phyloP scores from a whole-genome alignment of 1,284 basidiomycete species.

The Gymnopus androsaceus region DNA sequence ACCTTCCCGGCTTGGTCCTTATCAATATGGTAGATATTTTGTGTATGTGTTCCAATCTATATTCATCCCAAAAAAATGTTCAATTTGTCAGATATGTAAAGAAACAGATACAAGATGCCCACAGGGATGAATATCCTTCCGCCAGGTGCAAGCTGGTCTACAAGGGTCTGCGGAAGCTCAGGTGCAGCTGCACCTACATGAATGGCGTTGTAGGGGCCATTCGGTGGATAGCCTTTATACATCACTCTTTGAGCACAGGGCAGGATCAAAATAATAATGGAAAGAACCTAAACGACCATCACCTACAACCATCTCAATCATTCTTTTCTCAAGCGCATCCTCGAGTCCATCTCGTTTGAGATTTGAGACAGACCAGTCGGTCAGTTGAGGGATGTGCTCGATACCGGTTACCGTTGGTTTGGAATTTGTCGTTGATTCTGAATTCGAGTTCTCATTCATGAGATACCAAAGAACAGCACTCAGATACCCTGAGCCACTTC shows the following conservation, averaged over 20 bases:
- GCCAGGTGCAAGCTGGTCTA: conserved; percentile 82
- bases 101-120: background rate
- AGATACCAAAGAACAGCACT: conserved; percentile 78
- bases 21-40: conserved; percentile 78
- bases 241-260: background rate
- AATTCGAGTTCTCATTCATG: conserved; percentile 35
- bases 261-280: background rate
- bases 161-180: conserved; percentile 66
- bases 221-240: conserved; percentile 7
- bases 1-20: conserved; percentile 78
- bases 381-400: conserved; percentile 85
- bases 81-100: background rate
- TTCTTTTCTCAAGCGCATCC: conserved; percentile 48
- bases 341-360: conserved; percentile 70
- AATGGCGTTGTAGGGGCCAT: conserved; percentile 85
- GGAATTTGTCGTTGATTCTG: conserved; percentile 20
- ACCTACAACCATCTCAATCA: conserved; percentile 68
- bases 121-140: conserved; percentile 93
- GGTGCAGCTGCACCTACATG: conserved; percentile 95
- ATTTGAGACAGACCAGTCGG: conserved; percentile 72
- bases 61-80: background rate
- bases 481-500: conserved; percentile 80
- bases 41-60: conserved; percentile 57
- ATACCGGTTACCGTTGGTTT: conserved; percentile 82
- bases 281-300: conserved; percentile 77